Evolutionary conservation across 257 asterid genomes (phyloP).

Genomic region (Salvia miltiorrhiza): DNA sequence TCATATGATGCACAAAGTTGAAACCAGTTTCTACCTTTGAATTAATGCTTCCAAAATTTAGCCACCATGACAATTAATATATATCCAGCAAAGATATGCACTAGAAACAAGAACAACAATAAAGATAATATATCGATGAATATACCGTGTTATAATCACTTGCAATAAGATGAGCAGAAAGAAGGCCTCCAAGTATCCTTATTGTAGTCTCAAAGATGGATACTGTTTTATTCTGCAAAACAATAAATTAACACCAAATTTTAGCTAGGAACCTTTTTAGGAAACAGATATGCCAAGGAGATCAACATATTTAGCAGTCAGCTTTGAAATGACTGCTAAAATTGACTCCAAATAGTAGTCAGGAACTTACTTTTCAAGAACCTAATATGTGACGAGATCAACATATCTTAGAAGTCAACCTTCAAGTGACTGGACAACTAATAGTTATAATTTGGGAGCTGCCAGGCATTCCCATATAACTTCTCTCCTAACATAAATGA

Average conservation of each 20-base stretch:
- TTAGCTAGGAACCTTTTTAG: slow-evolving; percentile 3
- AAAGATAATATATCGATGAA: slow-evolving; percentile 12
- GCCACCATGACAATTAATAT: not conserved
- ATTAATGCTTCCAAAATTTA: not conserved
- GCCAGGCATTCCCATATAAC: not conserved
- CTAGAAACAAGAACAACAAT: not conserved
- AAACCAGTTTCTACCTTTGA: not conserved
- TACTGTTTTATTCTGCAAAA: slow-evolving; percentile 91
- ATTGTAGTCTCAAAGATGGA: slow-evolving; percentile 97
- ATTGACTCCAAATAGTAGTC: slow-evolving; percentile 5
- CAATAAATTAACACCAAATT: slow-evolving; percentile 12
- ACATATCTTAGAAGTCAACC: slow-evolving; percentile 10
- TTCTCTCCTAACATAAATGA: not conserved
- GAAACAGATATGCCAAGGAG: not conserved
- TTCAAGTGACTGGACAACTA: slow-evolving; percentile 3
- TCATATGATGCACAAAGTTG: not conserved
- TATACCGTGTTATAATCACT: slow-evolving; percentile 93
- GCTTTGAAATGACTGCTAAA: not conserved
- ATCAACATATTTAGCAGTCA: slow-evolving; percentile 12
- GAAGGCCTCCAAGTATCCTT: slow-evolving; percentile 93
- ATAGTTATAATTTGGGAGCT: slow-evolving; percentile 1
- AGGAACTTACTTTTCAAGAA: slow-evolving; percentile 4
- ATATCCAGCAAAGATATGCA: not conserved
- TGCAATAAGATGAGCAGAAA: slow-evolving; percentile 97
- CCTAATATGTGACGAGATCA: not conserved